These are phyloP conservation scores for Colletotrichum karsti DNA, from an alignment of 2,329 filamentous ascomycete species.

Conservation along the genomic window DNA sequence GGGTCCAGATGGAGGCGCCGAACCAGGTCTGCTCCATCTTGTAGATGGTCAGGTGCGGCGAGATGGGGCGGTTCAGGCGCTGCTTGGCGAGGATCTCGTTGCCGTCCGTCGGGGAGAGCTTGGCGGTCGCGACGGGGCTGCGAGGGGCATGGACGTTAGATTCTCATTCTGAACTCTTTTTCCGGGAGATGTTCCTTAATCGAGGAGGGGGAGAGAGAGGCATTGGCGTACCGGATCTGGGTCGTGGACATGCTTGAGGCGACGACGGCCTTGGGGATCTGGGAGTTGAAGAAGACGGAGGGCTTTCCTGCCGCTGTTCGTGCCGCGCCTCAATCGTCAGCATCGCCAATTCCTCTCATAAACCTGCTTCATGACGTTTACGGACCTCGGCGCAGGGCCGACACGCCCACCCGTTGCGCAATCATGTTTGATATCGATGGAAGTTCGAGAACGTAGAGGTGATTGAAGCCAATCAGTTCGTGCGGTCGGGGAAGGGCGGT, in stretches of 20 bases:
- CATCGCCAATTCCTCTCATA: neutral
- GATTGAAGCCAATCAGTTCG: neutral
- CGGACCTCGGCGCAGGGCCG: constrained; percentile 67
- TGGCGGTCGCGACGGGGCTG: constrained; percentile 65
- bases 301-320: constrained; percentile 46
- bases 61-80: constrained; percentile 81
- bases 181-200: neutral
- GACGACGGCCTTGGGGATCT: constrained; percentile 55
- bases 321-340: constrained; percentile 37
- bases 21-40: constrained; percentile 87
- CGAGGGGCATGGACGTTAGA: constrained; percentile 34
- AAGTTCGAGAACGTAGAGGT: neutral
- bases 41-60: constrained; percentile 90
- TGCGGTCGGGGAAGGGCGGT: neutral
- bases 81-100: constrained; percentile 79
- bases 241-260: constrained; percentile 50
- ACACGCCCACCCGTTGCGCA: constrained; percentile 64
- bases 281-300: constrained; percentile 56
- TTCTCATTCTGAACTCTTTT: constrained; percentile 4
- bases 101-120: constrained; percentile 62
- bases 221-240: constrained; percentile 55
- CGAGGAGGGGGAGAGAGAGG: neutral
- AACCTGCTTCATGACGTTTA: constrained; percentile 14
- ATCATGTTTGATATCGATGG: constrained; percentile 52
- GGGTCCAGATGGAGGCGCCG: constrained; percentile 75